phyloP scores from a whole-genome alignment of 352 stramenopile genomes.

The Blastocystis sp. region DNA sequence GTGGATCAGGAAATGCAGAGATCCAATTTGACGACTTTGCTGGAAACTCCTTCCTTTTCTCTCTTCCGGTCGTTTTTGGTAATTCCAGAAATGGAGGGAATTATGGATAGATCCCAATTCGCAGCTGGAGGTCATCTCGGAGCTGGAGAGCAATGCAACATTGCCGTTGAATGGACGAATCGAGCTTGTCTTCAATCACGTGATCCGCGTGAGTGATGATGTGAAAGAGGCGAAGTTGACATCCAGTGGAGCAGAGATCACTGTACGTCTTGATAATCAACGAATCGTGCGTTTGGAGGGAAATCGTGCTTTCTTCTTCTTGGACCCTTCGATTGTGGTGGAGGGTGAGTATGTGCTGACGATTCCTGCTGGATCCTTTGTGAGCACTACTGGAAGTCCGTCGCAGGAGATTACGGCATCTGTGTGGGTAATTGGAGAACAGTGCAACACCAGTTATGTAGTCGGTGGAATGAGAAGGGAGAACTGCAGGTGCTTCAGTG shows the following conservation, averaged over 20 bases:
- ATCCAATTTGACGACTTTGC: not conserved
- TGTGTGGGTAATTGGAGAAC: not conserved
- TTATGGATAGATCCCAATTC: not conserved
- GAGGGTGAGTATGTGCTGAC: not conserved
- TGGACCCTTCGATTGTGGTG: not conserved
- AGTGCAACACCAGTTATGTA: slow-evolving; percentile 52
- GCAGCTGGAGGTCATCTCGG: not conserved
- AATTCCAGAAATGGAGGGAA: not conserved
- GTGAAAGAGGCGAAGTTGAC: not conserved
- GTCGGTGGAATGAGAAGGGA: slow-evolving; percentile 29
- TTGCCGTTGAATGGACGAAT: slow-evolving; percentile 29
- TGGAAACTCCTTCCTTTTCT: not conserved
- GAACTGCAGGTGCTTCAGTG: slow-evolving; percentile 51
- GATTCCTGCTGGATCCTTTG: not conserved
- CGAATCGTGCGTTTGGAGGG: not conserved
- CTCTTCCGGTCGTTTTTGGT: not conserved
- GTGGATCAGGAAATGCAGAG: not conserved
- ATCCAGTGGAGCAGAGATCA: not conserved
- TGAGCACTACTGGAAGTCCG: not conserved
- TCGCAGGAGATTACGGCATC: not conserved
- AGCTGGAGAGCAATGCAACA: not conserved
- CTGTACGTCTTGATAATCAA: not conserved
- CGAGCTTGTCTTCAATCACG: slow-evolving; percentile 40
- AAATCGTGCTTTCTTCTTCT: slow-evolving; percentile 34
- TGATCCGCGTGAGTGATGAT: not conserved